Percentiles rank a stretch among this genome's conserved stretches.
phyloP scores from a whole-genome alignment of 371 early-diverging fungal species.

The Mucor indicus region DNA sequence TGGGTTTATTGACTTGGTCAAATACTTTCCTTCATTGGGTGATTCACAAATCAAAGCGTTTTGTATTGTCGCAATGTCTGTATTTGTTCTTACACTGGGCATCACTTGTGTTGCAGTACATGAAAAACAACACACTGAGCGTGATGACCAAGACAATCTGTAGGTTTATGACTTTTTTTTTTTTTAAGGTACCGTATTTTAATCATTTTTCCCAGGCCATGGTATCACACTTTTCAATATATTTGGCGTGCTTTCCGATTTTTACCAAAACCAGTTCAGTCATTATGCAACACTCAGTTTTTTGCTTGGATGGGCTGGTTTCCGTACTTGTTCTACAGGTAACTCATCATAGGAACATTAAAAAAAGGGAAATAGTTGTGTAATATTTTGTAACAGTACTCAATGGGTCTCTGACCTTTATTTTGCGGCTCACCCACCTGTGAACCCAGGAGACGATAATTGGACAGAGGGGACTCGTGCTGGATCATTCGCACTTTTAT shows the following conservation, averaged over 20 bases:
- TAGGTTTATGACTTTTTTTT: conserved; percentile 1
- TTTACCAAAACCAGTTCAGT: conserved; percentile 58
- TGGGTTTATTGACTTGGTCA: conserved; percentile 59
- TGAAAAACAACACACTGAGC: conserved; percentile 29
- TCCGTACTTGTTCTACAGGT: conserved; percentile 63
- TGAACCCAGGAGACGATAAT: conserved; percentile 17
- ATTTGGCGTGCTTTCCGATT: conserved; percentile 52
- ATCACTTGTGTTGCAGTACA: conserved; percentile 52
- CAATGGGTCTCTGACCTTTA: conserved; percentile 62
- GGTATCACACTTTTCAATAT: conserved; percentile 44
- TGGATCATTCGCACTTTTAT: conserved; percentile 72
- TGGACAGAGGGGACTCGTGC: conserved; percentile 58
- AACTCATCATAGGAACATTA: neutral
- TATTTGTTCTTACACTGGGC: conserved; percentile 45
- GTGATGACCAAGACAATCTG: conserved; percentile 13
- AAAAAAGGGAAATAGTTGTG: neutral
- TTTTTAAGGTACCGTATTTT: neutral
- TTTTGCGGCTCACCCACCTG: conserved; percentile 32
- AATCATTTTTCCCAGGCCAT: conserved; percentile 29
- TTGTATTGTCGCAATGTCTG: conserved; percentile 57
- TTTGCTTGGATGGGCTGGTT: conserved; percentile 88
- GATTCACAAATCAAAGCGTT: conserved; percentile 62
- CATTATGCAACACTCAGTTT: conserved; percentile 72
- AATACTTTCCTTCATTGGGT: conserved; percentile 55
- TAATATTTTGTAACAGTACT: conserved; percentile 18